A percentile compares a stretch with the other conserved stretches of the same genome.
Conservation (phyloP, 2,329 filamentous ascomycete species). For the Sarocladiaceae sp. region DNA sequence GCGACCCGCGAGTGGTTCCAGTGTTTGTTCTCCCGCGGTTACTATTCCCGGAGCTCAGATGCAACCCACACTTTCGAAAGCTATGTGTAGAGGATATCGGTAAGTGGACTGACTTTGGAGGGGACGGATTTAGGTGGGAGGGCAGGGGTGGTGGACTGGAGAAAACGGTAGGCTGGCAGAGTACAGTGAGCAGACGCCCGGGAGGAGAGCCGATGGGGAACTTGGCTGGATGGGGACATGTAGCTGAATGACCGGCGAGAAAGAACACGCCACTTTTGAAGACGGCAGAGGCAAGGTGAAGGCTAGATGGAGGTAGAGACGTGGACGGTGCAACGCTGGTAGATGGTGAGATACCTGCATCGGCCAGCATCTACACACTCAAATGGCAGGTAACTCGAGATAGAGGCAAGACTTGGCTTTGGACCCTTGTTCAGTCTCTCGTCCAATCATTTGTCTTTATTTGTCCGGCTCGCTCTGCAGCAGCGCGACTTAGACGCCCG, state of each 20-base stretch:
- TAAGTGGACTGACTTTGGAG: background rate
- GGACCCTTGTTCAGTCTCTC: background rate
- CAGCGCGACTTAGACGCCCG: constrained; percentile 1
- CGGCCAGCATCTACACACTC: too few relatives aligned
- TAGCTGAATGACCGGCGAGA: too few relatives aligned
- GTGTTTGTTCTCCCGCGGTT: constrained; percentile 6
- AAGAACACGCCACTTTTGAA: constrained; percentile 4
- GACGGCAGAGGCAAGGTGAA: background rate
- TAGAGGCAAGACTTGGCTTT: background rate
- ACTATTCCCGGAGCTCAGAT: constrained; percentile 4
- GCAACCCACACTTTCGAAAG: background rate
- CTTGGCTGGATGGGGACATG: background rate
- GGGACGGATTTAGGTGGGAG: background rate
- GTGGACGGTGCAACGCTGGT: background rate
- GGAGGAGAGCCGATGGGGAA: background rate
- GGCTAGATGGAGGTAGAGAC: background rate
- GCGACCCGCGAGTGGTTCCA: background rate
- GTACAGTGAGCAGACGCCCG: background rate
- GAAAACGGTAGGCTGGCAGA: background rate
- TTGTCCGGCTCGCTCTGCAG: too few relatives aligned
- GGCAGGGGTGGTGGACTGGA: background rate
- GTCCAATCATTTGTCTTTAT: background rate
- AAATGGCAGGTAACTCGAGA: too few relatives aligned
- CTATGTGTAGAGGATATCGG: background rate
- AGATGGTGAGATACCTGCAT: background rate